phyloP scores from a whole-genome alignment of 192 early-diverging fungal genomes.

The Phlyctochytrium arcticum region DNA sequence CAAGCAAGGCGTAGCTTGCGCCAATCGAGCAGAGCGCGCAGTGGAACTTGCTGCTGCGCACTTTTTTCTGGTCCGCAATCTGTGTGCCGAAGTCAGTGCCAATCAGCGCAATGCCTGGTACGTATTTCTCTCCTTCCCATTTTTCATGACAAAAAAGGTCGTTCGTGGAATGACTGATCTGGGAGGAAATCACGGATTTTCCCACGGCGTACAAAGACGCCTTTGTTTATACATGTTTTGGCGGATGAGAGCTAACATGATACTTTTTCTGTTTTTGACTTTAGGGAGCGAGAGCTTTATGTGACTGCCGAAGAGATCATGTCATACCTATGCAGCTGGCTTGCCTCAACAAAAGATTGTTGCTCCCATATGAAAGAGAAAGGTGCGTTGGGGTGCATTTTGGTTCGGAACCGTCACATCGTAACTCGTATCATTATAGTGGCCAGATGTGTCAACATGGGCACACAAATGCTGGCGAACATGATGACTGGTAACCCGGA shows the following conservation, averaged over 20 bases:
- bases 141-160: too few relatives aligned
- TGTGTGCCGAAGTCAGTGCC: constrained; percentile 34
- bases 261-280: too few relatives aligned
- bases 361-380: constrained; percentile 27
- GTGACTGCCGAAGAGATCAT: constrained; percentile 36
- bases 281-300: constrained; percentile 31
- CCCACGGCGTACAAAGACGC: too few relatives aligned
- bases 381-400: background rate
- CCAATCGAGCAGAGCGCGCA: constrained; percentile 14
- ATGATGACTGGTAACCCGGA: constrained; percentile 49
- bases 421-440: constrained; percentile 1
- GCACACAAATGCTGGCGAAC: constrained; percentile 43
- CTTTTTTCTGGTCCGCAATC: constrained; percentile 40
- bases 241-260: too few relatives aligned
- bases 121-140: background rate
- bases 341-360: constrained; percentile 24
- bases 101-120: constrained; percentile 41
- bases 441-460: constrained; percentile 35
- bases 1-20: constrained; percentile 31
- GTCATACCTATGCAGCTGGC: constrained; percentile 36
- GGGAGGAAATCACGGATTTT: too few relatives aligned
- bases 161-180: too few relatives aligned
- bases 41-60: constrained; percentile 28
- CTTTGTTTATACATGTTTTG: background rate
- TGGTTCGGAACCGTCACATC: background rate